A percentile compares a stretch with the other conserved stretches of the same genome.
Evolutionary conservation across 2,329 filamentous ascomycete species (phyloP).

Genomic region (Ascochyta clinopodiicola): DNA sequence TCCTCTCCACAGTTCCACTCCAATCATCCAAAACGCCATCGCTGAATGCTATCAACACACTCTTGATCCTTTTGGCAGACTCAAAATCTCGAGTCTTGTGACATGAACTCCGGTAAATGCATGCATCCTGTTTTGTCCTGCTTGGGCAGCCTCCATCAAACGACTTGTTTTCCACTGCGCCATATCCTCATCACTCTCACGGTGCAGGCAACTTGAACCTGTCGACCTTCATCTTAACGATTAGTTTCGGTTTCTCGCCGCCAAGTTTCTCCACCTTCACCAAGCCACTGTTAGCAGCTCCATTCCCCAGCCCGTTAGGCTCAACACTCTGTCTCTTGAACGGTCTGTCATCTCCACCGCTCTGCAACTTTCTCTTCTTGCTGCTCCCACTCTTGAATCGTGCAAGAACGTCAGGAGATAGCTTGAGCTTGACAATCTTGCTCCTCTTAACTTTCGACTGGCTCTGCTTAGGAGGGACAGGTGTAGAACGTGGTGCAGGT

Average conservation of each 20-base stretch:
- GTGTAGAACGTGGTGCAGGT: conserved; percentile 18
- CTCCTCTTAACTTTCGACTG: conserved; percentile 29
- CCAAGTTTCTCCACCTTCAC: conserved; percentile 28
- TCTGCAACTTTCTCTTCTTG: conserved; percentile 34
- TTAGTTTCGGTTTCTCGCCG: conserved; percentile 23
- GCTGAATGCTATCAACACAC: conserved; percentile 27
- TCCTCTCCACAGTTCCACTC: not conserved
- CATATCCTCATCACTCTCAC: not conserved
- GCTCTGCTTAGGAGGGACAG: conserved; percentile 4
- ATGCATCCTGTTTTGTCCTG: not conserved
- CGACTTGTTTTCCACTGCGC: not conserved
- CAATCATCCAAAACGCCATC: conserved; percentile 27
- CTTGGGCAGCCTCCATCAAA: not conserved
- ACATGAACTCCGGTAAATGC: conserved; percentile 12
- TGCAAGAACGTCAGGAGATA: conserved; percentile 25
- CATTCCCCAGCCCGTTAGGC: conserved; percentile 21
- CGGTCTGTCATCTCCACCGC: conserved; percentile 27
- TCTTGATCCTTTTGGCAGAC: conserved; percentile 6
- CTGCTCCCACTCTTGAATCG: conserved; percentile 18
- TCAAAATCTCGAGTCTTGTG: not conserved
- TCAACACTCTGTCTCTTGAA: conserved; percentile 40
- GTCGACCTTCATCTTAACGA: conserved; percentile 31
- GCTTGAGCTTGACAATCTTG: conserved; percentile 35
- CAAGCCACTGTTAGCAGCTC: conserved; percentile 21
- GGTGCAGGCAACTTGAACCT: conserved; percentile 14